A percentile compares a stretch with the other conserved stretches of the same genome.
These are phyloP conservation scores for Benincasa hispida DNA, from an alignment of 306 rosid genomes.

Conservation along the genomic window DNA sequence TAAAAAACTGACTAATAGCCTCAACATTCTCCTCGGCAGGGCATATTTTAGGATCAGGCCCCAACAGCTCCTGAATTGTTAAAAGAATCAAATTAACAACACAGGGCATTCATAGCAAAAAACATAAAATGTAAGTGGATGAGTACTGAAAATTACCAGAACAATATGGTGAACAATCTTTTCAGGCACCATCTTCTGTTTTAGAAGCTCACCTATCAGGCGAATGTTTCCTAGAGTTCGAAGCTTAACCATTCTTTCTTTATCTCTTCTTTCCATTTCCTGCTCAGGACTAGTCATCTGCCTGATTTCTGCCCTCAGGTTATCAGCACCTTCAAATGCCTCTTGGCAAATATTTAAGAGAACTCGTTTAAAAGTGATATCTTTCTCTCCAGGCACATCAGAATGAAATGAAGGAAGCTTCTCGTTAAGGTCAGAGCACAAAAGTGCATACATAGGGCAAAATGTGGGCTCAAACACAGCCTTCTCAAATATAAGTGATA, in stretches of 20 bases:
- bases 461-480: conserved; percentile 36
- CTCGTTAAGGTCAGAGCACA: conserved; percentile 27
- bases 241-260: conserved; percentile 27
- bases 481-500: conserved; percentile 27
- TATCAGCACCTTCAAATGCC: conserved; percentile 31
- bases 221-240: conserved; percentile 33
- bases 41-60: conserved; percentile 15
- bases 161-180: conserved; percentile 35
- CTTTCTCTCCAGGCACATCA: conserved; percentile 24
- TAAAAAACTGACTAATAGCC: conserved; percentile 60
- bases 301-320: conserved; percentile 23
- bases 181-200: conserved; percentile 32
- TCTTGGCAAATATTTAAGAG: conserved; percentile 31
- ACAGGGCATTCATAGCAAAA: not conserved
- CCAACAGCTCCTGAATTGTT: conserved; percentile 21
- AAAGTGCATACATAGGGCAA: conserved; percentile 32
- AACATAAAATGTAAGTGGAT: not conserved
- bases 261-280: conserved; percentile 26
- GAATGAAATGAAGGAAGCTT: conserved; percentile 26
- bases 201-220: conserved; percentile 33
- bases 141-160: conserved; percentile 15
- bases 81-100: conserved; percentile 2
- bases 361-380: conserved; percentile 23
- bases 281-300: conserved; percentile 29
- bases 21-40: conserved; percentile 37